These are phyloP conservation scores for Rhizoclosmatium globosum DNA, from an alignment of 192 early-diverging fungal species.

Conservation along the genomic window DNA sequence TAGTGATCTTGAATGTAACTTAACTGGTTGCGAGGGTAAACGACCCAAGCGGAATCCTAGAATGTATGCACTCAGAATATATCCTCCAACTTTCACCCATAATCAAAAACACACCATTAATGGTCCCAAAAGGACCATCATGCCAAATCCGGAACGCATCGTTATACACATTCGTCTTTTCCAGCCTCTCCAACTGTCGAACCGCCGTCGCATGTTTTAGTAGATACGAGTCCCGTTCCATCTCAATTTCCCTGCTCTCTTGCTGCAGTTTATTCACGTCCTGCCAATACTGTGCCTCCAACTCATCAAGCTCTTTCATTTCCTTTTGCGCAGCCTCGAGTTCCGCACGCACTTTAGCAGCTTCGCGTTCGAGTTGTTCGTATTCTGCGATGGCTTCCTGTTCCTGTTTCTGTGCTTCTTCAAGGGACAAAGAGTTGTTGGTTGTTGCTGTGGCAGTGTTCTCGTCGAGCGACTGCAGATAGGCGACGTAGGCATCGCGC, in stretches of 20 bases:
- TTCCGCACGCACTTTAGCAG: background rate
- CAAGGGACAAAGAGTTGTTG: background rate
- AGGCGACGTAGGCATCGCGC: slow-evolving; percentile 75
- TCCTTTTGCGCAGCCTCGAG: slow-evolving; percentile 43
- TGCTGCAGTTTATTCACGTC: slow-evolving; percentile 78
- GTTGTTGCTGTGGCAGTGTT: background rate
- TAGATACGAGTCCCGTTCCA: slow-evolving; percentile 82
- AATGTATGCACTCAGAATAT: background rate
- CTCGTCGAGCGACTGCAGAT: slow-evolving; percentile 42
- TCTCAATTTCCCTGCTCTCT: slow-evolving; percentile 68
- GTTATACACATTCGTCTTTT: slow-evolving; percentile 94
- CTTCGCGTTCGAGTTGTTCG: slow-evolving; percentile 15
- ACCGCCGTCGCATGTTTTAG: slow-evolving; percentile 80
- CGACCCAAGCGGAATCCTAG: slow-evolving; percentile 82
- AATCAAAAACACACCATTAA: slow-evolving; percentile 66
- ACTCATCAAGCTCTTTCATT: slow-evolving; percentile 62
- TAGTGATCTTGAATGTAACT: background rate
- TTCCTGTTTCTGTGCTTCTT: slow-evolving; percentile 3
- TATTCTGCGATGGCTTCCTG: background rate
- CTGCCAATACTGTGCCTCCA: slow-evolving; percentile 65
- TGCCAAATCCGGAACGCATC: slow-evolving; percentile 92
- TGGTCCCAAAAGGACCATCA: slow-evolving; percentile 87
- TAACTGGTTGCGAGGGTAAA: slow-evolving; percentile 72
- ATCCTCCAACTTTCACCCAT: slow-evolving; percentile 1
- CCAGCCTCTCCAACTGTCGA: slow-evolving; percentile 80